Evolutionary conservation across 257 asterid genomes (phyloP), one percentile per base, ranked within the genome.

Genomic region (Jasminum sambac): DNA sequence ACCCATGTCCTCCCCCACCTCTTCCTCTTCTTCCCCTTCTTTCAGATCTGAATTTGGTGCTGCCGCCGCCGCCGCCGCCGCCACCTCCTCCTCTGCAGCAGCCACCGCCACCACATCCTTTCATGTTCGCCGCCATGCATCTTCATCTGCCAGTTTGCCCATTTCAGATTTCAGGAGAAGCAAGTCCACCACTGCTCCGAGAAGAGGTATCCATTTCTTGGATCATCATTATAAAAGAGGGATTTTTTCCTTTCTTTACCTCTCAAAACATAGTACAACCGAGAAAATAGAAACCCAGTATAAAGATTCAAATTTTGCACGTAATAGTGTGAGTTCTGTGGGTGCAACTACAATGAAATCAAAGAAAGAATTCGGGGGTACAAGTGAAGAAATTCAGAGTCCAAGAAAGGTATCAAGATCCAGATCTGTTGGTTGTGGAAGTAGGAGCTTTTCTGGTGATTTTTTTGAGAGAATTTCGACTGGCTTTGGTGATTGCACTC

Each of bases 341-440:
- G 83, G 52, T 30, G 10, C 16, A 9, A 36, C 24, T 6, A 59
- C 46, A 68, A 62, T 79, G 50, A 74, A 78, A 63, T 83, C 79
- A 60, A 73, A 72, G 8, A 90, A 86, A 23, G 87, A 81, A 9
- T 77, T 72, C 23, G 81, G 77, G 23, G 84, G 78, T 70, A 30
- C 36, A 30, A 36, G 88, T 82, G 95, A 83, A 2, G 95, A 80
- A 16, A 82, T 81, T 79, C 84, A 78, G 23, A 74, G 83, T 44
- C 44, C 88, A 72, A 82, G 98, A 57, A 95, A 88, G 59, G 97
- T 95, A 12, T 95, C 99, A 4, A 87, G 98, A 78, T 95, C 99
- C 23, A 88, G 96, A 87, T 91, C 98, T 78, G 98, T 91, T 63
- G 98, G 99, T 0, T 91, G 99, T 81, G 99, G 99, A 59, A 91